Conservation (phyloP, 148 eudicot species). For the Rhododendron kiyosumense region DNA sequence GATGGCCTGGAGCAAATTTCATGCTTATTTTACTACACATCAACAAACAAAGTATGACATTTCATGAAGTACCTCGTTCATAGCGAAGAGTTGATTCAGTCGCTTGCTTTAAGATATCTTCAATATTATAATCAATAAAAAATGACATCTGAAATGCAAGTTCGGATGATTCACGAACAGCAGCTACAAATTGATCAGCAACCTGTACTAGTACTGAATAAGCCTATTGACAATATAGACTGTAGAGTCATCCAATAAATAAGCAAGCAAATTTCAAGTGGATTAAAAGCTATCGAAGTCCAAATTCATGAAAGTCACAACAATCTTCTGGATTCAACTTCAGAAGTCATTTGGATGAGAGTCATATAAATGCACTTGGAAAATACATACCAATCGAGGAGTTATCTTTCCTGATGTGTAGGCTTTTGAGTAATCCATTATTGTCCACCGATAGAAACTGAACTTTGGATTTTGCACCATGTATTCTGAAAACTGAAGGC, state of each 20-base stretch:
- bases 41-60: neutral
- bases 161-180: slow-evolving; percentile 42
- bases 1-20: neutral
- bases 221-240: neutral
- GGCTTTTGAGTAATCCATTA: slow-evolving; percentile 77
- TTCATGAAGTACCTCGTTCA: slow-evolving; percentile 40
- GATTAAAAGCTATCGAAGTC: neutral
- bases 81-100: slow-evolving; percentile 71
- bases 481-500: slow-evolving; percentile 39
- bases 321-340: neutral
- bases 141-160: slow-evolving; percentile 65
- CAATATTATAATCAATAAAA: slow-evolving; percentile 58
- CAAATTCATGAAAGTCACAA: neutral
- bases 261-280: neutral
- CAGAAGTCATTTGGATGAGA: neutral
- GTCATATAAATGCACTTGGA: neutral
- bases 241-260: neutral
- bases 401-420: slow-evolving; percentile 59
- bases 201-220: slow-evolving; percentile 38
- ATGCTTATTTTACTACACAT: neutral
- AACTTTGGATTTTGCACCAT: slow-evolving; percentile 21
- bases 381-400: slow-evolving; percentile 54
- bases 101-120: slow-evolving; percentile 70
- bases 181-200: slow-evolving; percentile 57
- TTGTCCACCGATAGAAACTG: slow-evolving; percentile 62